These are phyloP conservation scores for Annulohypoxylon moriforme DNA, from an alignment of 495 filamentous ascomycete species.

Conservation along the genomic window DNA sequence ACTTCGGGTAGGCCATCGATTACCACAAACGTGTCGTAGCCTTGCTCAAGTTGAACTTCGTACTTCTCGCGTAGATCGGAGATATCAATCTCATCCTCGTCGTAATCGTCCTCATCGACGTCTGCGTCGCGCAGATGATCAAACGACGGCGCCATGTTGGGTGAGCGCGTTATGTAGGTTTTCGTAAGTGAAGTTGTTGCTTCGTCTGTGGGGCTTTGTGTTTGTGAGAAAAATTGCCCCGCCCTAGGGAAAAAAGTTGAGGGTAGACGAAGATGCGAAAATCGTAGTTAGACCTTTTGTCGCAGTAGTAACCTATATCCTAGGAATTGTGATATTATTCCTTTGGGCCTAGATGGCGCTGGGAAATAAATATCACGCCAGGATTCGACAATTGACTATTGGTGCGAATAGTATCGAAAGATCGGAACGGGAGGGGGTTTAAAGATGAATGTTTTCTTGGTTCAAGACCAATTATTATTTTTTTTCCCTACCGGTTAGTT, in stretches of 20 bases:
- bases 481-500: conserved; percentile 21
- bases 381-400: neutral
- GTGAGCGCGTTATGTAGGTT: conserved; percentile 27
- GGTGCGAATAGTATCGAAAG: conserved; percentile 10
- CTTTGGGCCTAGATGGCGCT: neutral
- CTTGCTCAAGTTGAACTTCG: conserved; percentile 94
- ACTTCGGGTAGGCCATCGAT: conserved; percentile 93
- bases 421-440: neutral
- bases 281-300: neutral
- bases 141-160: conserved; percentile 70
- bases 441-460: conserved; percentile 13
- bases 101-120: conserved; percentile 87
- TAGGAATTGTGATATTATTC: conserved; percentile 3
- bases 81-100: conserved; percentile 93
- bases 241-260: conserved; percentile 36
- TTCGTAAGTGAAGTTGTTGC: neutral
- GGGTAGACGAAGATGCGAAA: conserved; percentile 8
- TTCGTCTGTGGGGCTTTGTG: conserved; percentile 20
- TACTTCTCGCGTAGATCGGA: conserved; percentile 92
- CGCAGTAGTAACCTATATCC: conserved; percentile 36
- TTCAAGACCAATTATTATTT: conserved; percentile 32
- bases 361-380: neutral
- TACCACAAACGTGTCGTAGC: conserved; percentile 94
- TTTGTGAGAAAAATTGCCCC: conserved; percentile 49
- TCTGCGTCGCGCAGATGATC: conserved; percentile 71